Percentiles rank a stretch among this genome's conserved stretches.
phyloP scores from a whole-genome alignment of 2,329 filamentous ascomycete genomes.

The Phoma sp. region DNA sequence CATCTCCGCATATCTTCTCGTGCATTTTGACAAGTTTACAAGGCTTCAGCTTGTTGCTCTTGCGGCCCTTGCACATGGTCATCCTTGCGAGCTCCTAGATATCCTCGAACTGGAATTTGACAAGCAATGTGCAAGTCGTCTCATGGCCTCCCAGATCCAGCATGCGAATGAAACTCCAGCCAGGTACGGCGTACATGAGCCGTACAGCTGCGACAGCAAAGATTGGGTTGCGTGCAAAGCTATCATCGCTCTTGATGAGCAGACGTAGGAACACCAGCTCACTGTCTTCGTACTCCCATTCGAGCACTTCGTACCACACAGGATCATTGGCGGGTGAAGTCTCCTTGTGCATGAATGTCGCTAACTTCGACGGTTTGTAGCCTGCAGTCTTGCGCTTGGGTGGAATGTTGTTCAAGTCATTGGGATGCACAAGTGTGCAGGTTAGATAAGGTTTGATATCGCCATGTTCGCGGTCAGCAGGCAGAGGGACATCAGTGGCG shows the following conservation, averaged over 20 bases:
- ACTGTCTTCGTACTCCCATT: constrained; percentile 74
- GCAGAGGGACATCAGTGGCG: constrained; percentile 67
- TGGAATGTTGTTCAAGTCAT: constrained; percentile 56
- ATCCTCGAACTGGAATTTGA: constrained; percentile 64
- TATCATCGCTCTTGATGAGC: constrained; percentile 72
- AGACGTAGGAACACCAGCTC: constrained; percentile 71
- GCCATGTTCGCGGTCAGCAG: constrained; percentile 54
- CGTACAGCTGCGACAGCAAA: constrained; percentile 68
- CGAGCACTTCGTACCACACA: constrained; percentile 70
- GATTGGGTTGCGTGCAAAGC: constrained; percentile 68
- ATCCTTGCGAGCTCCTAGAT: constrained; percentile 6
- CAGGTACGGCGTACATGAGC: constrained; percentile 62
- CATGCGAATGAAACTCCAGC: constrained; percentile 71
- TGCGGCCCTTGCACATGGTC: not conserved
- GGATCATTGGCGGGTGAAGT: constrained; percentile 68
- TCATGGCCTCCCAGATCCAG: constrained; percentile 70
- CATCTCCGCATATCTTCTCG: not conserved
- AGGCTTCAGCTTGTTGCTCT: not conserved
- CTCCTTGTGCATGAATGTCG: constrained; percentile 63
- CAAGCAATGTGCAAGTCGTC: constrained; percentile 67
- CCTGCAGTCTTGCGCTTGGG: constrained; percentile 68
- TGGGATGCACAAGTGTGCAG: constrained; percentile 68
- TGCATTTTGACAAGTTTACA: constrained; percentile 1
- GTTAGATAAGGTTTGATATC: constrained; percentile 71
- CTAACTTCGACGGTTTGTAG: constrained; percentile 67